Base-by-base conservation (phyloP, 2,329 filamentous ascomycete species). In the Colletotrichum kahawae region DNA sequence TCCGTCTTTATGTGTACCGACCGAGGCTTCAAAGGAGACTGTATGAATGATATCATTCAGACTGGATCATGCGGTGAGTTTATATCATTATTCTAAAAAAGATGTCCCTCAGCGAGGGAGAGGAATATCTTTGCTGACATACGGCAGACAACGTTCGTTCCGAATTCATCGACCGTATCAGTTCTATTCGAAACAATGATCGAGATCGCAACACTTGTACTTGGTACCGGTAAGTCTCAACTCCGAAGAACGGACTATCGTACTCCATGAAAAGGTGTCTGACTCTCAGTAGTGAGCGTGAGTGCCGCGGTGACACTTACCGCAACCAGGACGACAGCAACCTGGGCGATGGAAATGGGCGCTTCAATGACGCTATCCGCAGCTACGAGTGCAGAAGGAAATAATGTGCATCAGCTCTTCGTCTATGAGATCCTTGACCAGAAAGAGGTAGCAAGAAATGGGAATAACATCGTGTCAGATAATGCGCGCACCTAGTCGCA, bases 341-440 rank as follows among this genome's bases (percentile, higher is more conserved):
- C 12, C 51, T 71, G 10, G 59, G 31, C 7, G 68, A 71, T 4
- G 68, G 68, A 2, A 66, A 71, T 21, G 68, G 68, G 9, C 62
- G 59, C 14, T 71, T 71, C 57, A 71, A 71, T 27, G 68, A 71
- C 38, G 48, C 59, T 33, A 71, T 71, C 24, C 59, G 68, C 21
- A 71, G 68, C 43, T 54, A 31, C 16, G 68, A 71, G 29, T 71
- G 68, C 43, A 21, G 56, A 5, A 59, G 66, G 34, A 60, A 33
- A 56, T 68, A 10, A 57, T 63, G 31, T 21, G 34, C 24, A 27
- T 18, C 14, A 21, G 7, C 10, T 21, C 3, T 7, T 2, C n/a
- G 18, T 21, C 7, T n/a, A 21, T 21, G n/a, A 18, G 12, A 48
- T 48, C 2, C n/a, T 21, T 21, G 5, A 48, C 10, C 10, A 4